These are phyloP conservation scores for Thalassiosira profunda DNA, from an alignment of 108 stramenopile species.

Conservation along the genomic window DNA sequence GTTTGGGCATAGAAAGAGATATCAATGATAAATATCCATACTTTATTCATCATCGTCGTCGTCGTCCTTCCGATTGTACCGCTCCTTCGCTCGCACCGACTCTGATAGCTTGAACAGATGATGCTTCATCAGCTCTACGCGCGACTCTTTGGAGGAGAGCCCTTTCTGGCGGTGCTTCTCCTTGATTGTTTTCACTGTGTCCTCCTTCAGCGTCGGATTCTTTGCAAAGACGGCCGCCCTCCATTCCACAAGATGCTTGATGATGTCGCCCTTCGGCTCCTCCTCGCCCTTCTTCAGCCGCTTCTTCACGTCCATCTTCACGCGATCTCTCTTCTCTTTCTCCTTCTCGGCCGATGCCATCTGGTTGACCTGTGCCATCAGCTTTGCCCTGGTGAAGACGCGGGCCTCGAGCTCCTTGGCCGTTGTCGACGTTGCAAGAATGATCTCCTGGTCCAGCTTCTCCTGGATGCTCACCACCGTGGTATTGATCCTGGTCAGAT, in stretches of 20 bases:
- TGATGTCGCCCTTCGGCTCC: not conserved
- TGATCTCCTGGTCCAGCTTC: not conserved
- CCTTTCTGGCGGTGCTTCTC: not conserved
- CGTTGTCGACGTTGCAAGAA: not conserved
- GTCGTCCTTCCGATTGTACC: too few relatives aligned
- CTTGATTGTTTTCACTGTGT: not conserved
- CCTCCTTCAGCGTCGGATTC: not conserved
- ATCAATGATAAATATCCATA: too few relatives aligned
- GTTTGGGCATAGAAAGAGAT: too few relatives aligned
- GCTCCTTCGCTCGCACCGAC: not conserved
- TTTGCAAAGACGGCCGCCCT: slow-evolving; percentile 1
- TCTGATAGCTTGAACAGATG: not conserved
- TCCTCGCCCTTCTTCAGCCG: too few relatives aligned
- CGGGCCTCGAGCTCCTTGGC: too few relatives aligned
- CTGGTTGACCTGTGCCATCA: too few relatives aligned
- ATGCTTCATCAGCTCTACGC: not conserved
- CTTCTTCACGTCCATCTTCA: too few relatives aligned
- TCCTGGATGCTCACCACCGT: not conserved
- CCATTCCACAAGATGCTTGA: not conserved
- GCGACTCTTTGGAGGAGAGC: not conserved
- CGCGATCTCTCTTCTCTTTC: too few relatives aligned
- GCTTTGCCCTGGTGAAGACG: too few relatives aligned
- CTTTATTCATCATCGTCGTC: too few relatives aligned
- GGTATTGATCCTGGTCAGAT: not conserved
- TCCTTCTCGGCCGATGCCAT: too few relatives aligned